These are phyloP conservation scores for Veloboletus limbatus DNA, from an alignment of 1,284 basidiomycete species.

Conservation along the genomic window DNA sequence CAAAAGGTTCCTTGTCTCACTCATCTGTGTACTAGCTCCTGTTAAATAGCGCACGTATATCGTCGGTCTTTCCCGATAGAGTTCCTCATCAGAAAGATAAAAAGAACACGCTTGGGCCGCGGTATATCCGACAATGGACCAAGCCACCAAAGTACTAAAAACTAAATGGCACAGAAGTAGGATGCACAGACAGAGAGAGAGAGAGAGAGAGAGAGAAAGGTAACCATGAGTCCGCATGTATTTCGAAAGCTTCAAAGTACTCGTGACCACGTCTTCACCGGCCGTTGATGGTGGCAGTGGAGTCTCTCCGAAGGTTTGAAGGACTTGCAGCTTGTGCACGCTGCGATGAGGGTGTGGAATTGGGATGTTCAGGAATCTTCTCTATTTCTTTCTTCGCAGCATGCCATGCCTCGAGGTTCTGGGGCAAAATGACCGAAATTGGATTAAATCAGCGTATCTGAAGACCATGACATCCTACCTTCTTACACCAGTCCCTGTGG, in stretches of 20 bases:
- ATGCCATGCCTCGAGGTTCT: slow-evolving; percentile 98
- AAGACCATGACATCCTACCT: slow-evolving; percentile 49
- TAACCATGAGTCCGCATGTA: slow-evolving; percentile 14
- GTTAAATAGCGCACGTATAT: no score
- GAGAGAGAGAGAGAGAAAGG: slow-evolving; percentile 4
- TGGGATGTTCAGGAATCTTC: slow-evolving; percentile 87
- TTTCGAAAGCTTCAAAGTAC: slow-evolving; percentile 10
- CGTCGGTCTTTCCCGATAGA: neutral
- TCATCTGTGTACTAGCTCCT: no score
- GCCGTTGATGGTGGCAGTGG: slow-evolving; percentile 54
- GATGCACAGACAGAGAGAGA: slow-evolving; percentile 2
- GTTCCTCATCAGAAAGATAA: slow-evolving; percentile 14
- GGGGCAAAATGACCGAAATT: slow-evolving; percentile 16
- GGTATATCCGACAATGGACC: slow-evolving; percentile 28
- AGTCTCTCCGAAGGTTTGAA: slow-evolving; percentile 52
- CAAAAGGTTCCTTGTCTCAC: neutral
- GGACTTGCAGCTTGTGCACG: slow-evolving; percentile 34
- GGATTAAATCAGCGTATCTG: slow-evolving; percentile 10
- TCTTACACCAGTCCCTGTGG: slow-evolving; percentile 94
- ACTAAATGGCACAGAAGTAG: slow-evolving; percentile 15
- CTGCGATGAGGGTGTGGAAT: slow-evolving; percentile 49
- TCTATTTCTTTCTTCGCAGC: slow-evolving; percentile 90
- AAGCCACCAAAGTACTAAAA: slow-evolving; percentile 24
- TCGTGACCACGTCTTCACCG: slow-evolving; percentile 33
- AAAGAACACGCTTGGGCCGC: slow-evolving; percentile 11